Evolutionary conservation across 2,329 filamentous ascomycete species (phyloP), one percentile per base, ranked within the genome.

Genomic region (Alternaria hordeiaustralica): DNA sequence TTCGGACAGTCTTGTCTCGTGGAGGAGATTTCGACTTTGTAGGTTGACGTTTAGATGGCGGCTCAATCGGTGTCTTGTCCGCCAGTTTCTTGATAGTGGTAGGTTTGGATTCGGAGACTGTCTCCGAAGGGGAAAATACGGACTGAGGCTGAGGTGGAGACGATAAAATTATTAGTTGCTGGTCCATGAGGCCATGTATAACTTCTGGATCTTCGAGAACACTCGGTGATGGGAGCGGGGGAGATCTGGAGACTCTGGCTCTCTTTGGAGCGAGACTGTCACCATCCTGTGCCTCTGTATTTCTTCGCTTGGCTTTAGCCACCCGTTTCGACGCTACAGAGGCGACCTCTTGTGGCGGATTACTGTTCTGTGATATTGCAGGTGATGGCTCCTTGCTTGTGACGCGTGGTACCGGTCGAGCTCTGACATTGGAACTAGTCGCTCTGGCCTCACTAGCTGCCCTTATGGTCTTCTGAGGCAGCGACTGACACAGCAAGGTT

Each of bases 401-500:
- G 15, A n/a, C n/a, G 13, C 45, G 49, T n/a, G 50, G 58, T 25
- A 46, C n/a, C 12, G 30, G 46, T 9, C 58, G 62, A 20, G 36
- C n/a, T 25, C 47, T 62, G 6, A 43, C 49, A 33, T 55, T 63
- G 2, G 51, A 9, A 4, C 28, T 44, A 21, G 33, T 26, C 23
- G 53, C 15, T 51, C 26, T 67, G 8, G 47, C 21, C 41, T 61
- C 64, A 36, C 58, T 63, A 2, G 56, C 50, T 44, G 49, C 55
- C 25, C 46, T 64, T 15, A 58, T 43, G 3, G 26, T 55, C 46
- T 64, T 66, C 25, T 56, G 65, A n/a, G 71, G 69, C 18, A 78
- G 67, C n/a, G 78, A 70, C 57, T 84, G 81, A 58, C 82, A 84
- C 1, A 84, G 65, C 12, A 85, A 69, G 60, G 77, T 83, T 36